Evolutionary conservation across 495 filamentous ascomycete genomes (phyloP).

Genomic region (Penicillium argentinense): DNA sequence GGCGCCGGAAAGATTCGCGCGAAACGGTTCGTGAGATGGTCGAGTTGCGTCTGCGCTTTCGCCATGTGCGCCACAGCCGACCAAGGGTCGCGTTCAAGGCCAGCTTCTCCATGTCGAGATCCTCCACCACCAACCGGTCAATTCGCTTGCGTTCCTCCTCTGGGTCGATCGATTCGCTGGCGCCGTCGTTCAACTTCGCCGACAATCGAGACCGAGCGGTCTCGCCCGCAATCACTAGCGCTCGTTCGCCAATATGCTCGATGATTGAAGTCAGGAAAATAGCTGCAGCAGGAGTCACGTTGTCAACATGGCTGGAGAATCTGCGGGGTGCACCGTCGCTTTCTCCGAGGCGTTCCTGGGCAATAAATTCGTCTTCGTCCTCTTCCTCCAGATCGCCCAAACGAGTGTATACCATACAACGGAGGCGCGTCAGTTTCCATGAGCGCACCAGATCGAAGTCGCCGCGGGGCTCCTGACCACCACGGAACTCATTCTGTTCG

Average conservation of each 20-base stretch:
- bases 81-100: constrained; percentile 86
- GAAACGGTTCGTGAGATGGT: constrained; percentile 40
- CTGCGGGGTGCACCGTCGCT: constrained; percentile 49
- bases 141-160: constrained; percentile 32
- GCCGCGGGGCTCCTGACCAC: constrained; percentile 48
- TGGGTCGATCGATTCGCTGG: constrained; percentile 15
- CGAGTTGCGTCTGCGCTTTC: constrained; percentile 64
- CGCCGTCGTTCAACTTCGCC: constrained; percentile 28
- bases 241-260: constrained; percentile 92
- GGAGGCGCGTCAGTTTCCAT: constrained; percentile 87
- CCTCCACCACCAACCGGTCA: constrained; percentile 78
- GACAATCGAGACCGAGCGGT: constrained; percentile 74
- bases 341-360: constrained; percentile 65
- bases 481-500: constrained; percentile 61
- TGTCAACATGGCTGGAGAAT: constrained; percentile 57
- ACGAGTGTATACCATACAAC: constrained; percentile 97
- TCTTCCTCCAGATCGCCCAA: constrained; percentile 97
- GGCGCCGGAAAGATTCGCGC: constrained; percentile 46
- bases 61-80: constrained; percentile 92
- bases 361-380: constrained; percentile 84
- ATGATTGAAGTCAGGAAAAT: constrained; percentile 95
- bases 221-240: constrained; percentile 82
- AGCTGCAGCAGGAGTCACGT: constrained; percentile 87
- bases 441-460: constrained; percentile 84
- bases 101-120: constrained; percentile 89